Conservation (phyloP, 1,139 yeast genomes). For the Torulaspora pretoriensis region DNA sequence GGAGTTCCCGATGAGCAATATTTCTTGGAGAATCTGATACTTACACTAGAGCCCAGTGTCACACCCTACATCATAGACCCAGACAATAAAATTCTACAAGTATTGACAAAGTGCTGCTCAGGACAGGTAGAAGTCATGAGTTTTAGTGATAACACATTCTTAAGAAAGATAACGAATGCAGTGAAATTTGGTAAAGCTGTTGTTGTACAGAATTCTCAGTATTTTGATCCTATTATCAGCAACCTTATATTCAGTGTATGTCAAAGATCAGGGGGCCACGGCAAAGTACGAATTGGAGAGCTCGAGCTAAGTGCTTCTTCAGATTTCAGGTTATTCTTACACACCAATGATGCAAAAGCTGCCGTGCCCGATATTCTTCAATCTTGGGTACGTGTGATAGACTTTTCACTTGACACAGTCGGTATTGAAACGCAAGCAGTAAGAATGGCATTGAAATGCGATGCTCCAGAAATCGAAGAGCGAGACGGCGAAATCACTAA, state of each 20-base stretch:
- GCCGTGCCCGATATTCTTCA: constrained; percentile 51
- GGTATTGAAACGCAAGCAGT: constrained; percentile 63
- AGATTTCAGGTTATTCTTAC: constrained; percentile 56
- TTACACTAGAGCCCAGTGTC: constrained; percentile 42
- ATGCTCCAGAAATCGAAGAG: constrained; percentile 64
- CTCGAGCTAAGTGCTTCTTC: constrained; percentile 65
- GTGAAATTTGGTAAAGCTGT: constrained; percentile 77
- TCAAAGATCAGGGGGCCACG: constrained; percentile 65
- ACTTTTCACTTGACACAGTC: constrained; percentile 66
- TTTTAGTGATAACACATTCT: constrained; percentile 65
- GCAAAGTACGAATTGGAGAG: constrained; percentile 56
- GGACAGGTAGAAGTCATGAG: constrained; percentile 54
- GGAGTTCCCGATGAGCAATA: constrained; percentile 58
- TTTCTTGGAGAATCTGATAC: constrained; percentile 58
- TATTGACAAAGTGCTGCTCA: constrained; percentile 40
- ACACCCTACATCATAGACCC: constrained; percentile 76
- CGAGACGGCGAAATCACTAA: constrained; percentile 51
- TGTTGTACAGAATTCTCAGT: constrained; percentile 73
- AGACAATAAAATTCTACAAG: constrained; percentile 44
- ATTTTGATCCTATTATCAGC: constrained; percentile 68
- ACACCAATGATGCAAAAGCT: constrained; percentile 56
- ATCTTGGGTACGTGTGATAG: constrained; percentile 60
- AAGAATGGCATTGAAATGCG: constrained; percentile 50
- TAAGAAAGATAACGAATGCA: constrained; percentile 72
- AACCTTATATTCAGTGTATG: constrained; percentile 60